These are phyloP conservation scores for Anisodus tanguticus DNA, from an alignment of 257 asterid species.

Conservation along the genomic window DNA sequence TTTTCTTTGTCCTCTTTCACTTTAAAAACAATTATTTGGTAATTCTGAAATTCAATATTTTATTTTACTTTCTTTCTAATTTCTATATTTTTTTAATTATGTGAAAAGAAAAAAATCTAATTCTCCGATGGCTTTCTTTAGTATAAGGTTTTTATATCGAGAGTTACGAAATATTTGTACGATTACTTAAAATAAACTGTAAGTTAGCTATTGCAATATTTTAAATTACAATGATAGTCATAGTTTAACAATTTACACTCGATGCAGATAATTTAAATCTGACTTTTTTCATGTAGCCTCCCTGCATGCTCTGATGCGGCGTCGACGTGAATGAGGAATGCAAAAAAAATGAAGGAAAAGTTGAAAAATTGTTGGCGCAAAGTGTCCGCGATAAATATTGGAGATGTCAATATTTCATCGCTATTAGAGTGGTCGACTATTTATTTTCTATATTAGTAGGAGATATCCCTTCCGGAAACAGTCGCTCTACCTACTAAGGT, in stretches of 20 bases:
- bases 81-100: too few relatives aligned
- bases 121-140: too few relatives aligned
- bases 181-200: too few relatives aligned
- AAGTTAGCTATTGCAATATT: neutral
- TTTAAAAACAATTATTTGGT: too few relatives aligned
- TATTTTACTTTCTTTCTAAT: too few relatives aligned
- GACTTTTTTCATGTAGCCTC: neutral
- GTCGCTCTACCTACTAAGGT: too few relatives aligned
- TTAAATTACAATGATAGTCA: neutral
- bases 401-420: neutral
- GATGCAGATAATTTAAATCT: neutral
- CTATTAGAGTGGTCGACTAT: neutral
- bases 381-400: neutral
- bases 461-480: neutral
- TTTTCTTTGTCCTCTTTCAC: too few relatives aligned
- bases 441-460: neutral
- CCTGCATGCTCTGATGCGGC: neutral
- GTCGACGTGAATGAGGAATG: too few relatives aligned
- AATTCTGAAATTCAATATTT: too few relatives aligned
- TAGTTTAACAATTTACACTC: neutral
- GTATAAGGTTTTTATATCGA: too few relatives aligned
- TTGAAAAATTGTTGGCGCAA: conserved; percentile 7
- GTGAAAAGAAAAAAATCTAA: too few relatives aligned
- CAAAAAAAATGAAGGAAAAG: neutral
- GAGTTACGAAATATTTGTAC: too few relatives aligned